phyloP scores from a whole-genome alignment of 164 flowering plant genomes.

The Cinnamomum micranthum region DNA sequence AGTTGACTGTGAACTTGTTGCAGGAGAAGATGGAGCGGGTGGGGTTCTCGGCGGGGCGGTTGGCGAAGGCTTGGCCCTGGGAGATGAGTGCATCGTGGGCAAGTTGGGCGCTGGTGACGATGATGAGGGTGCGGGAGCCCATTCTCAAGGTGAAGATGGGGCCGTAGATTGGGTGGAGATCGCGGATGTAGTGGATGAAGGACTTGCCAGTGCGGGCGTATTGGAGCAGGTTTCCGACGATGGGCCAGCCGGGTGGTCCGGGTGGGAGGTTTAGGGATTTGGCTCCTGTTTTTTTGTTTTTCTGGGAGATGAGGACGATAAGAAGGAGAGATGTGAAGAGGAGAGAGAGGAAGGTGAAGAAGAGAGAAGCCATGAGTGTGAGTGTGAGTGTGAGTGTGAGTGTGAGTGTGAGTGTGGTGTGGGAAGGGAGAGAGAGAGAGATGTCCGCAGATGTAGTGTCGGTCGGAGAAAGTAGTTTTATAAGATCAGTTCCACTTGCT shows the following conservation, averaged over 20 bases:
- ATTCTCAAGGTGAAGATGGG: slow-evolving; percentile 70
- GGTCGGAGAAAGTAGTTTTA: too few species aligned
- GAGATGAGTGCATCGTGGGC: slow-evolving; percentile 69
- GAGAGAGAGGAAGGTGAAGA: slow-evolving; percentile 24
- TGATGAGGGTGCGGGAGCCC: slow-evolving; percentile 78
- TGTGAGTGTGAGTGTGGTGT: too few species aligned
- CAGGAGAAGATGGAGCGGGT: slow-evolving; percentile 74
- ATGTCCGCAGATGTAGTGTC: too few species aligned
- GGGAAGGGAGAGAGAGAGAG: not conserved
- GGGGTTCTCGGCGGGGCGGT: slow-evolving; percentile 75
- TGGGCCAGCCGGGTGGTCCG: slow-evolving; percentile 90
- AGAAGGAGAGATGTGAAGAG: slow-evolving; percentile 35
- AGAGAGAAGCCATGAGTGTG: not conserved
- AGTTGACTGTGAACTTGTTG: slow-evolving; percentile 89
- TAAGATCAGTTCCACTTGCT: too few species aligned
- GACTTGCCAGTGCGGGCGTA: slow-evolving; percentile 71
- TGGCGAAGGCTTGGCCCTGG: slow-evolving; percentile 58
- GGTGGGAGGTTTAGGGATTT: slow-evolving; percentile 63
- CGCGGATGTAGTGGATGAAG: slow-evolving; percentile 58
- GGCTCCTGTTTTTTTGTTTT: slow-evolving; percentile 20
- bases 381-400: too few species aligned
- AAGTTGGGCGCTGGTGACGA: slow-evolving; percentile 49
- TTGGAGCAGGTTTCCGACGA: slow-evolving; percentile 92
- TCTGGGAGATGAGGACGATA: slow-evolving; percentile 22
- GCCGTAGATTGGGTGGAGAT: slow-evolving; percentile 48